phyloP scores from a whole-genome alignment of 108 stramenopile genomes.

The Fistulifera solaris region DNA sequence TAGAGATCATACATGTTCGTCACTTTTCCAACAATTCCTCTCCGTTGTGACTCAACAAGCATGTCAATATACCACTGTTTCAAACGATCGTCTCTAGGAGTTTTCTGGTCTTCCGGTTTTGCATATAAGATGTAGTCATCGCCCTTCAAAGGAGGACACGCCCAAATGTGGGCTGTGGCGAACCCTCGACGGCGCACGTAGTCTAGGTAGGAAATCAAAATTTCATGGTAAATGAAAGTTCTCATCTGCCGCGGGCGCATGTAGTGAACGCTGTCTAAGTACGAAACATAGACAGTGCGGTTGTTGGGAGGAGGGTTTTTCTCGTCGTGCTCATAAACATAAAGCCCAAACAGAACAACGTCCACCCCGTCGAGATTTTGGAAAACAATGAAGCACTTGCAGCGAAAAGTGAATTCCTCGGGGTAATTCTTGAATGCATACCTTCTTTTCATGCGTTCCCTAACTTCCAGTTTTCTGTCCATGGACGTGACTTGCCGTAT shows the following conservation, averaged over 20 bases:
- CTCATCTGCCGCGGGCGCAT: constrained; percentile 87
- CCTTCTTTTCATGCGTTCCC: constrained; percentile 79
- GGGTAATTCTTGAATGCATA: constrained; percentile 90
- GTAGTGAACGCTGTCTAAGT: constrained; percentile 90
- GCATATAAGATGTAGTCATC: constrained; percentile 99
- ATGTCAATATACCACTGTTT: constrained; percentile 95
- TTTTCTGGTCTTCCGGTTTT: constrained; percentile 96
- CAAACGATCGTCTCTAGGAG: constrained; percentile 88
- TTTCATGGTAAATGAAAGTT: constrained; percentile 91
- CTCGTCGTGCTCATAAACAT: constrained; percentile 88
- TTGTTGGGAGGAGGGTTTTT: constrained; percentile 77
- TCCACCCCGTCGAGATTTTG: constrained; percentile 94
- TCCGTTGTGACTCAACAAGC: constrained; percentile 83
- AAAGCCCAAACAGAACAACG: constrained; percentile 87
- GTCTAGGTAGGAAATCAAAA: constrained; percentile 89
- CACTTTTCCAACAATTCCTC: constrained; percentile 81
- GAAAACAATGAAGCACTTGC: constrained; percentile 89
- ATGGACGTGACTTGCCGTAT: constrained; percentile 87
- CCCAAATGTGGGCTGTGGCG: constrained; percentile 94
- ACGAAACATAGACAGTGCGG: constrained; percentile 83
- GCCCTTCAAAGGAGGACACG: constrained; percentile 96
- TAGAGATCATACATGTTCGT: constrained; percentile 95
- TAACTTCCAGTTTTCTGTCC: constrained; percentile 77
- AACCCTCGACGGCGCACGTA: constrained; percentile 88
- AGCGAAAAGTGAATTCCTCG: constrained; percentile 79